These are phyloP conservation scores for Coniochaeta sp. DNA, from an alignment of 2,329 filamentous ascomycete genomes.

Conservation along the genomic window DNA sequence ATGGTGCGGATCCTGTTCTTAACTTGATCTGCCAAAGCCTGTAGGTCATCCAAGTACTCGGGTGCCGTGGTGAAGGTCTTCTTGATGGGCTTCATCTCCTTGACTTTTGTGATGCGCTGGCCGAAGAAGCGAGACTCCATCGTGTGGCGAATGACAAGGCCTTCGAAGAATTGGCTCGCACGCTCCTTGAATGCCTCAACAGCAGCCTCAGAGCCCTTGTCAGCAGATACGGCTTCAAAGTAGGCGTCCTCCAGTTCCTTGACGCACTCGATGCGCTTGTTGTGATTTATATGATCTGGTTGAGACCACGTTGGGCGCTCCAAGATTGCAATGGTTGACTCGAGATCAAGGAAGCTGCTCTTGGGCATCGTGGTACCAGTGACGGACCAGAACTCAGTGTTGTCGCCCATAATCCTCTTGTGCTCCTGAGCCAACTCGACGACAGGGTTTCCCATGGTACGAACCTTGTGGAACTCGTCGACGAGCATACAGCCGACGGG, in stretches of 20 bases:
- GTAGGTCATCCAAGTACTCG: slow-evolving; percentile 25
- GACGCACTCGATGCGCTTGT: slow-evolving; percentile 6
- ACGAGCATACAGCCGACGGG: slow-evolving; percentile 16
- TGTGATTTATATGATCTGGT: slow-evolving; percentile 8
- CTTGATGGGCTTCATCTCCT: slow-evolving; percentile 8
- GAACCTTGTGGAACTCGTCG: slow-evolving; percentile 16
- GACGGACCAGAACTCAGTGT: slow-evolving; percentile 17
- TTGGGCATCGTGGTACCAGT: slow-evolving; percentile 15
- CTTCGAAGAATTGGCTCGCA: slow-evolving; percentile 11
- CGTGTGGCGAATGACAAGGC: slow-evolving; percentile 14
- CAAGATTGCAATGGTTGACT: slow-evolving; percentile 8
- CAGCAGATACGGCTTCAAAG: slow-evolving; percentile 9
- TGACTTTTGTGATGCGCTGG: slow-evolving; percentile 12
- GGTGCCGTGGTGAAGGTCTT: slow-evolving; percentile 11
- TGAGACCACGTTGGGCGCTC: slow-evolving; percentile 12
- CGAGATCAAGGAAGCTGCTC: slow-evolving; percentile 11
- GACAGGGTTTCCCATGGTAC: slow-evolving; percentile 3
- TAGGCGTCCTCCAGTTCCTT: slow-evolving; percentile 12
- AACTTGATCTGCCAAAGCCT: slow-evolving; percentile 13
- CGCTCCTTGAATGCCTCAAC: slow-evolving; percentile 8
- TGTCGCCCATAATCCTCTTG: slow-evolving; percentile 8
- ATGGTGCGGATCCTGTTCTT: slow-evolving; percentile 2
- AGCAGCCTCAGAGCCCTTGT: slow-evolving; percentile 9
- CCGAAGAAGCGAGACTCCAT: slow-evolving; percentile 12
- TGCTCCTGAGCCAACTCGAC: slow-evolving; percentile 10